These are phyloP conservation scores for Phyllosticta citrichinensis DNA, from an alignment of 2,329 filamentous ascomycete genomes.

Conservation along the genomic window DNA sequence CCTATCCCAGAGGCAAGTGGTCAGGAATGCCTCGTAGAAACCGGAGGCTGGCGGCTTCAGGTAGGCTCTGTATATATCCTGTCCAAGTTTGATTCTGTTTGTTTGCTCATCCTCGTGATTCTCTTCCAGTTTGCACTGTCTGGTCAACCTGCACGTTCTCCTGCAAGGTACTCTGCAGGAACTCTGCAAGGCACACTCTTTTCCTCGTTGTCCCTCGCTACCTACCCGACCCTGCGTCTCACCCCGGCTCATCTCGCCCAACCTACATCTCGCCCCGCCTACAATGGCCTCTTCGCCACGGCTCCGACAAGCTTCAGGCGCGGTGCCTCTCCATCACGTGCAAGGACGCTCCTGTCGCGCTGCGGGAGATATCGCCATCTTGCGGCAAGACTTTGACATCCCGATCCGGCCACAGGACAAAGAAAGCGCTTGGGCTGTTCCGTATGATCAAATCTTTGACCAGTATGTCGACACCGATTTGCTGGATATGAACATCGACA, in stretches of 20 bases:
- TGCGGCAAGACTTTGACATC: slow-evolving; percentile 19
- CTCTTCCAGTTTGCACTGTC: slow-evolving; percentile 19
- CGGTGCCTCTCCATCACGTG: slow-evolving; percentile 9
- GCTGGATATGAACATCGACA: slow-evolving; percentile 35
- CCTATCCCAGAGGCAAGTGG: slow-evolving; percentile 23
- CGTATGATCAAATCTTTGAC: slow-evolving; percentile 50
- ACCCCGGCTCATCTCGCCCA: slow-evolving; percentile 14
- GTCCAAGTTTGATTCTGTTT: slow-evolving; percentile 24
- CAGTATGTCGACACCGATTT: slow-evolving; percentile 52
- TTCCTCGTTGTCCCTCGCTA: slow-evolving; percentile 13
- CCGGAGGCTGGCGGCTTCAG: slow-evolving; percentile 25
- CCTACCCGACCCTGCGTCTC: slow-evolving; percentile 14
- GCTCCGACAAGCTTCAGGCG: slow-evolving; percentile 3
- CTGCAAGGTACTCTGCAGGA: slow-evolving; percentile 13
- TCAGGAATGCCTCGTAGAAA: slow-evolving; percentile 22
- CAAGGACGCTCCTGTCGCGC: slow-evolving; percentile 8
- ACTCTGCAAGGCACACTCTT: slow-evolving; percentile 9
- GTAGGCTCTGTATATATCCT: slow-evolving; percentile 26
- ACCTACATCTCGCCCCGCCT: slow-evolving; percentile 2
- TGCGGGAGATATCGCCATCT: slow-evolving; percentile 12
- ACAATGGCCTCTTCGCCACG: slow-evolving; percentile 17
- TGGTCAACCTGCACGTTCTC: slow-evolving; percentile 14
- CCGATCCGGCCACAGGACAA: slow-evolving; percentile 41
- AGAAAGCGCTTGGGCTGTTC: slow-evolving; percentile 45
- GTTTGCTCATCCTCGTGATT: slow-evolving; percentile 19